Percentiles rank a stretch among this genome's conserved stretches.
Evolutionary conservation across 2,329 filamentous ascomycete species (phyloP).

Genomic region (Pseudodiploospora longispora): DNA sequence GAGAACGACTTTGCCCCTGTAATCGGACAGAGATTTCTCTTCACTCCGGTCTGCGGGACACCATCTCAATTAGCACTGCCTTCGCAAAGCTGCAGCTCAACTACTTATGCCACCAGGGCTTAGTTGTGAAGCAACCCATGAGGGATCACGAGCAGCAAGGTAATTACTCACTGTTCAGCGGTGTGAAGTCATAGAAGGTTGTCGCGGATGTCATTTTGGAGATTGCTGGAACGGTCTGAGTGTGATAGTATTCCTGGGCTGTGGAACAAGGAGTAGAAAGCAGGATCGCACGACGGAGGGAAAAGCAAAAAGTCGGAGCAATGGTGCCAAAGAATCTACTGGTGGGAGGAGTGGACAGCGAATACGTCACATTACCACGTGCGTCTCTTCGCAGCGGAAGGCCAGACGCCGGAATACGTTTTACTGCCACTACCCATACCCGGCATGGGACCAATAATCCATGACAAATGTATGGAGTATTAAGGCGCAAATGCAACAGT

Average conservation of each 20-base stretch:
- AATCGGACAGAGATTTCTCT: slow-evolving; percentile 59
- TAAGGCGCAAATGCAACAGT: no score
- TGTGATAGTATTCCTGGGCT: not conserved
- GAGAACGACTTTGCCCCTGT: slow-evolving; percentile 88
- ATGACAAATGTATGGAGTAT: no score
- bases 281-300: no score
- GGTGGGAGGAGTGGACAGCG: no score
- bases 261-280: not conserved
- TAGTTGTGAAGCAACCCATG: not conserved
- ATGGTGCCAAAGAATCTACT: no score
- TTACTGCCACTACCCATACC: no score
- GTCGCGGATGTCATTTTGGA: slow-evolving; percentile 33
- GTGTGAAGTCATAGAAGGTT: slow-evolving; percentile 74
- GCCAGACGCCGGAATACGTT: no score
- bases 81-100: slow-evolving; percentile 8
- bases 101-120: not conserved
- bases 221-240: slow-evolving; percentile 5
- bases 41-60: slow-evolving; percentile 40
- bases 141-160: not conserved
- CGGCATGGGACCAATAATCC: no score
- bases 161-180: slow-evolving; percentile 61
- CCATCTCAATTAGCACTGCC: slow-evolving; percentile 19
- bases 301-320: no score
- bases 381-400: no score
- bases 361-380: no score